Evolutionary conservation across 2,329 filamentous ascomycete genomes (phyloP).

Genomic region (Pseudocercospora fijiensis): DNA sequence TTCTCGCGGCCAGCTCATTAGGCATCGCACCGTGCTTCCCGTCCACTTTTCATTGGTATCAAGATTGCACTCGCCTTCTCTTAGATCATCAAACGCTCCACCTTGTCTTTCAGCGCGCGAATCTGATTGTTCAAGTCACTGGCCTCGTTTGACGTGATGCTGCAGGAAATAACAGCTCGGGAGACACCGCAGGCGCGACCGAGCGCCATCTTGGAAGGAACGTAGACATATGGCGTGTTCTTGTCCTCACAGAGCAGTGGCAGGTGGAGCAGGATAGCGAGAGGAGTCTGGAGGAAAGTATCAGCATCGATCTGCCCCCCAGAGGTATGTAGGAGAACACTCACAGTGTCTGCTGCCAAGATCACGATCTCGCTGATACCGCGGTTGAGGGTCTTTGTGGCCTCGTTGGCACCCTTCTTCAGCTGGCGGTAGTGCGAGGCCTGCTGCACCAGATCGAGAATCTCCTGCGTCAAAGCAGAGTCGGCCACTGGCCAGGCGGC

Average conservation of each 20-base stretch:
- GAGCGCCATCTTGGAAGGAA: constrained; percentile 72
- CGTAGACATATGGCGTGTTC: constrained; percentile 62
- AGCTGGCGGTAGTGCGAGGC: constrained; percentile 61
- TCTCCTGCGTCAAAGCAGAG: constrained; percentile 51
- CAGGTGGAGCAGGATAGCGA: constrained; percentile 85
- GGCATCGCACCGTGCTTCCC: not conserved
- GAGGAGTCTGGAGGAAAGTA: constrained; percentile 53
- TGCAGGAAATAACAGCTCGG: constrained; percentile 80
- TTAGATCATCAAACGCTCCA: constrained; percentile 89
- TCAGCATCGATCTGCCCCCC: not conserved
- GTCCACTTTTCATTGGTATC: not conserved
- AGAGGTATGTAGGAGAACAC: not conserved
- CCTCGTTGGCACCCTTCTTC: constrained; percentile 86
- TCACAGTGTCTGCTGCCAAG: constrained; percentile 75
- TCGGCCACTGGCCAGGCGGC: constrained; percentile 45
- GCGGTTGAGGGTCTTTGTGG: constrained; percentile 86
- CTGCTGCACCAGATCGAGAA: constrained; percentile 60
- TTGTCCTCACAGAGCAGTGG: constrained; percentile 79
- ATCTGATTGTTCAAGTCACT: constrained; percentile 87
- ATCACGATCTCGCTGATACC: constrained; percentile 88
- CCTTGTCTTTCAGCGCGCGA: constrained; percentile 85
- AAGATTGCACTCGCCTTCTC: not conserved
- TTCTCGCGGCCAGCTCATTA: not conserved
- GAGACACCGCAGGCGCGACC: constrained; percentile 88
- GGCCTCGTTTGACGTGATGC: constrained; percentile 88